phyloP scores from a whole-genome alignment of 225 moss, liverwort and hornwort genomes.

The Anthoceros angustus region DNA sequence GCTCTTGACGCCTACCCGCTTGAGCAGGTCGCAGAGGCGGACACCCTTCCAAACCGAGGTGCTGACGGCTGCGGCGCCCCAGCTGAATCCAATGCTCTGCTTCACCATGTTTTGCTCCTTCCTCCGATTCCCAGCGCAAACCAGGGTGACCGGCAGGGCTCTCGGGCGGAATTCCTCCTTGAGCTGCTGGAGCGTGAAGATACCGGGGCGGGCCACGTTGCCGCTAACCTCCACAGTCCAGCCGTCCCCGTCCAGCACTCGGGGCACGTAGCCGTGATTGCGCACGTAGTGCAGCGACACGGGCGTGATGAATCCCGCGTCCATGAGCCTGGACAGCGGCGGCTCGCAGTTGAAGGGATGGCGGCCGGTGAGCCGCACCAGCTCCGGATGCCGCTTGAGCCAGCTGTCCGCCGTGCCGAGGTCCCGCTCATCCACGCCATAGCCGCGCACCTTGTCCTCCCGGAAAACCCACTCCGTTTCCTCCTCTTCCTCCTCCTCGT shows the following conservation, averaged over 20 bases:
- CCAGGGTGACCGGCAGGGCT: conserved; percentile 68
- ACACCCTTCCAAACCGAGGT: conserved; percentile 79
- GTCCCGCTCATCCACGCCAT: conserved; percentile 52
- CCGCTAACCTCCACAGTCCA: conserved; percentile 66
- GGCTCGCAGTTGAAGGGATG: conserved; percentile 92
- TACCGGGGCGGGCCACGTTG: conserved; percentile 42
- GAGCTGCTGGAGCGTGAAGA: conserved; percentile 50
- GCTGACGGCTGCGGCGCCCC: conserved; percentile 70
- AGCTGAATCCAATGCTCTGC: conserved; percentile 83
- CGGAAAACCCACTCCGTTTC: conserved; percentile 21
- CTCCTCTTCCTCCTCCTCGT: conserved; percentile 36
- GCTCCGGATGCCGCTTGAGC: conserved; percentile 66
- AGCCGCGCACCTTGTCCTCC: conserved; percentile 4
- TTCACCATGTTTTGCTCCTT: conserved; percentile 90
- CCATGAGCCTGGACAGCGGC: conserved; percentile 48
- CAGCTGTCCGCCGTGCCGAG: conserved; percentile 76
- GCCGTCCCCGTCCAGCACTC: conserved; percentile 45
- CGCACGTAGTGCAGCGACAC: conserved; percentile 69
- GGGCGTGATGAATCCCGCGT: conserved; percentile 70
- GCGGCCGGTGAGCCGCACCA: conserved; percentile 83
- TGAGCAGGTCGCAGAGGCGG: conserved; percentile 52
- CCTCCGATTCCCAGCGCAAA: conserved; percentile 87
- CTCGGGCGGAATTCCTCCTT: conserved; percentile 32
- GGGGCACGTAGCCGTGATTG: conserved; percentile 83
- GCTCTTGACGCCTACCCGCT: conserved; percentile 48